Percentiles rank a stretch among this genome's conserved stretches.
Conservation (phyloP, 768 basidiomycete species). For the Tulasnella sp. region DNA sequence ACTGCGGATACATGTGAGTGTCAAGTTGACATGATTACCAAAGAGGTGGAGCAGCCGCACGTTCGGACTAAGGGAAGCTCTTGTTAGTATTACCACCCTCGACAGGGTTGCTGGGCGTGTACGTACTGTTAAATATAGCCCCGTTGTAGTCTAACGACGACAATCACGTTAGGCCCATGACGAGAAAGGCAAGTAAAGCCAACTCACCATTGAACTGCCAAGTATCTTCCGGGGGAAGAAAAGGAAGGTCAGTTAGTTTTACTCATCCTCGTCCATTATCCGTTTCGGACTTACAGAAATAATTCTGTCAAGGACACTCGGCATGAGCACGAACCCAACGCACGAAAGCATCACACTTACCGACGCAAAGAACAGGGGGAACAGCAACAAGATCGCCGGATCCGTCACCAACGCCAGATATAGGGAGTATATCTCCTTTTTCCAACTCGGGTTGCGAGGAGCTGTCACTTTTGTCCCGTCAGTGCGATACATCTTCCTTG, state of each 20-base stretch:
- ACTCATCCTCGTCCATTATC: too few relatives aligned
- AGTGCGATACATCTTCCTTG: constrained; percentile 56
- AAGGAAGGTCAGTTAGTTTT: neutral
- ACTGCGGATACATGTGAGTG: constrained; percentile 53
- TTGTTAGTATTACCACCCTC: too few relatives aligned
- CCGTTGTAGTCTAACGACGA: constrained; percentile 49
- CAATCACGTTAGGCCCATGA: too few relatives aligned
- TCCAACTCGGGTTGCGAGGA: constrained; percentile 64
- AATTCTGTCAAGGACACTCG: neutral
- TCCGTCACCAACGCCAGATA: constrained; percentile 57
- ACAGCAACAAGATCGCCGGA: constrained; percentile 57
- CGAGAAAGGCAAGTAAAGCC: neutral
- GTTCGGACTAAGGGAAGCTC: too few relatives aligned
- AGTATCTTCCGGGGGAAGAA: constrained; percentile 10
- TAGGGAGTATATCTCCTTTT: constrained; percentile 55
- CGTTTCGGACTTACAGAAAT: constrained; percentile 17
- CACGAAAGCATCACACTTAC: neutral
- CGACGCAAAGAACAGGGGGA: constrained; percentile 76
- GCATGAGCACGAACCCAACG: neutral
- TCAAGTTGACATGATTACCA: constrained; percentile 63
- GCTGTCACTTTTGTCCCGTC: constrained; percentile 56
- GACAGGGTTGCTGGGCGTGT: too few relatives aligned
- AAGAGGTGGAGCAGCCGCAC: neutral
- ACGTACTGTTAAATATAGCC: too few relatives aligned
- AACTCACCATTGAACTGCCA: constrained; percentile 48